These are phyloP conservation scores for Ilyonectria sp. DNA, from an alignment of 2,329 filamentous ascomycete genomes.

Conservation along the genomic window DNA sequence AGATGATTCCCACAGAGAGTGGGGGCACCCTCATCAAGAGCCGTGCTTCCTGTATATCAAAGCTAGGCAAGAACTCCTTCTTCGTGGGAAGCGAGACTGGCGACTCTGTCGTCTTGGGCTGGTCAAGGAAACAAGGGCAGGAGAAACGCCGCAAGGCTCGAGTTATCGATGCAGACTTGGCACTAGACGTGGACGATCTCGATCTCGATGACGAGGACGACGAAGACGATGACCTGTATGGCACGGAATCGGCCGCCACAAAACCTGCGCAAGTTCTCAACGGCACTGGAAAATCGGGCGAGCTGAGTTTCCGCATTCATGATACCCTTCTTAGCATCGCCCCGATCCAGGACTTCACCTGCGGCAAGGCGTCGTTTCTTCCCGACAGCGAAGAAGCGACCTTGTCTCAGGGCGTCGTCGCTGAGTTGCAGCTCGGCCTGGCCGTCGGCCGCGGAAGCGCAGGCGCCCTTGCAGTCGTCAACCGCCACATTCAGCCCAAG, in stretches of 20 bases:
- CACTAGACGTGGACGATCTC: constrained; percentile 65
- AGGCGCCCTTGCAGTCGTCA: constrained; percentile 82
- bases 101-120: constrained; percentile 86
- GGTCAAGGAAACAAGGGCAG: constrained; percentile 77
- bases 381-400: constrained; percentile 62
- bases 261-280: constrained; percentile 61
- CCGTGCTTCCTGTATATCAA: constrained; percentile 78
- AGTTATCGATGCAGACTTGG: constrained; percentile 67
- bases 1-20: constrained; percentile 72
- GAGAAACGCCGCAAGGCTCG: constrained; percentile 77
- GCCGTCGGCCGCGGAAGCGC: constrained; percentile 76
- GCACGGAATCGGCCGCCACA: constrained; percentile 75
- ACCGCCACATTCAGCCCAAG: constrained; percentile 82
- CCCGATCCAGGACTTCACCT: constrained; percentile 81
- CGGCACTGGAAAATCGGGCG: constrained; percentile 67
- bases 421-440: constrained; percentile 72
- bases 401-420: constrained; percentile 62
- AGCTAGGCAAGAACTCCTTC: constrained; percentile 76
- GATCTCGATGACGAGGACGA: constrained; percentile 75
- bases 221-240: constrained; percentile 73
- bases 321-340: constrained; percentile 85
- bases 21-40: constrained; percentile 75
- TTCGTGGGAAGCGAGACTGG: constrained; percentile 90
- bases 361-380: constrained; percentile 70
- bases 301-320: constrained; percentile 82